Evolutionary conservation across 495 filamentous ascomycete species (phyloP).

Genomic region (Talaromyces adpressus): DNA sequence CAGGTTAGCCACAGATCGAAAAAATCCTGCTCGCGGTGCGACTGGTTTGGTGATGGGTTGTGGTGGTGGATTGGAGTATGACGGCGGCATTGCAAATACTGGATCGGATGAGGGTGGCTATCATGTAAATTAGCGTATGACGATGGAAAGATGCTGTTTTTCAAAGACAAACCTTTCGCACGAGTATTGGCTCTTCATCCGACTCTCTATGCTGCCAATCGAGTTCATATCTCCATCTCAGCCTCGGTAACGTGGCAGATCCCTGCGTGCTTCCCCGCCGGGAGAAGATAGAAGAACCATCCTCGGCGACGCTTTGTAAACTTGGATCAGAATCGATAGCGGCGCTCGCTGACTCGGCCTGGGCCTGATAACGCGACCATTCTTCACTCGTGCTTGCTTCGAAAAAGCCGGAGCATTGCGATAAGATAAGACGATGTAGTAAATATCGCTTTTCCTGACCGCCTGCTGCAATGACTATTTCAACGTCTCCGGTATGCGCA

Average conservation of each 20-base stretch:
- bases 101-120: constrained; percentile 40
- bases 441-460: constrained; percentile 75
- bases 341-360: constrained; percentile 10
- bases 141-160: neutral
- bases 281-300: constrained; percentile 37
- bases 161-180: constrained; percentile 58
- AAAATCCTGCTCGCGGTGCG: constrained; percentile 57
- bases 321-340: constrained; percentile 24
- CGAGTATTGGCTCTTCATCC: constrained; percentile 80
- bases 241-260: constrained; percentile 26
- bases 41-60: constrained; percentile 47
- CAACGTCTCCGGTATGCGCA: constrained; percentile 82
- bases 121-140: neutral
- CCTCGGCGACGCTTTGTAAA: constrained; percentile 52
- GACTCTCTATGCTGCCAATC: constrained; percentile 64
- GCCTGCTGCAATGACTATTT: constrained; percentile 68
- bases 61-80: constrained; percentile 32
- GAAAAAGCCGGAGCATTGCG: constrained; percentile 88
- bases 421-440: constrained; percentile 74
- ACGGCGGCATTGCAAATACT: constrained; percentile 38
- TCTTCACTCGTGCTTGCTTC: constrained; percentile 81
- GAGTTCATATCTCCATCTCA: constrained; percentile 80
- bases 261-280: constrained; percentile 25
- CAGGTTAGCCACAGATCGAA: constrained; percentile 78
- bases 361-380: constrained; percentile 58